Evolutionary conservation across 495 filamentous ascomycete species (phyloP).

Genomic region (Astrothelium subdiscretum): DNA sequence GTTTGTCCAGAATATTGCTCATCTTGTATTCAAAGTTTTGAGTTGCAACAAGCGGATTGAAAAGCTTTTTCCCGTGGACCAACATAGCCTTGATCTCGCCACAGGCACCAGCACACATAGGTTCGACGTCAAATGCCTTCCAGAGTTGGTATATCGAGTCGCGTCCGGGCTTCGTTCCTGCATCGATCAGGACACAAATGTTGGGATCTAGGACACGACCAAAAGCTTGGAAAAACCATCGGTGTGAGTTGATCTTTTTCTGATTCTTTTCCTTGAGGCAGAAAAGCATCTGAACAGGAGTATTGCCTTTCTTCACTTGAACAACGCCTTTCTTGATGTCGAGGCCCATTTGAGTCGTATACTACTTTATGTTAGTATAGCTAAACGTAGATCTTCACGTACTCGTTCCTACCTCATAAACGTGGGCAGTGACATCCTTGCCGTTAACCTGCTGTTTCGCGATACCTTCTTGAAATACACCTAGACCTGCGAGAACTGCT

Average conservation of each 20-base stretch:
- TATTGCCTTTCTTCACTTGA: constrained; percentile 57
- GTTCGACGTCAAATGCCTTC: constrained; percentile 97
- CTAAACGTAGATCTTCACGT: background rate
- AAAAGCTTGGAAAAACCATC: constrained; percentile 99
- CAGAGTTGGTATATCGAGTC: constrained; percentile 95
- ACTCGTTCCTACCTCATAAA: constrained; percentile 58
- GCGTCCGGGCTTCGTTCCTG: constrained; percentile 84
- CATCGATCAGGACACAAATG: constrained; percentile 92
- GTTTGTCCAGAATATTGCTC: constrained; percentile 98
- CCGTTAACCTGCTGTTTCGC: constrained; percentile 96
- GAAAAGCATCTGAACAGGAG: constrained; percentile 93
- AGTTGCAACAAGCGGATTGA: constrained; percentile 90
- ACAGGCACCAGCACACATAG: constrained; percentile 93
- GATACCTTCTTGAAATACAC: constrained; percentile 96
- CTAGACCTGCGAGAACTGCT: constrained; percentile 83
- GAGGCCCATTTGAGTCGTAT: constrained; percentile 86
- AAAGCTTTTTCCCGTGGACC: constrained; percentile 68
- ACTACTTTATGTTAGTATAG: constrained; percentile 28
- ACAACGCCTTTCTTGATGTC: constrained; percentile 84
- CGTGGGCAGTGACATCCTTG: constrained; percentile 95
- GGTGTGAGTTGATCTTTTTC: constrained; percentile 99
- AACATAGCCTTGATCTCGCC: constrained; percentile 99
- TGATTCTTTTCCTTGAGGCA: constrained; percentile 99
- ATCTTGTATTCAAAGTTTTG: constrained; percentile 99
- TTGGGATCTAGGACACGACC: constrained; percentile 87